Base-by-base conservation (phyloP, 73 alveolate genomes). In the Paramecium tetraurelia region DNA sequence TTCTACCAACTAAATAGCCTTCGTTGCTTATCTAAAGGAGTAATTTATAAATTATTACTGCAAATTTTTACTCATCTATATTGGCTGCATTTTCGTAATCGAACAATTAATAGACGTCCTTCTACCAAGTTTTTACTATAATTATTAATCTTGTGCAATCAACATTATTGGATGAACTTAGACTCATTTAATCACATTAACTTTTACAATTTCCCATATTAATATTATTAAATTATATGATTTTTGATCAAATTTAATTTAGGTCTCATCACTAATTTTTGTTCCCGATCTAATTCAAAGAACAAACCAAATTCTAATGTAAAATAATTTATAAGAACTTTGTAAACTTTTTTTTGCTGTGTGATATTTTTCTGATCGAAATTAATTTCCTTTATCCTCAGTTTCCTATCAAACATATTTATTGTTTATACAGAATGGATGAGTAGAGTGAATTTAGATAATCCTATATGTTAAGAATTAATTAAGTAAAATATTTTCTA, bases 191-290 rank as follows among this genome's bases (percentile, higher is more conserved):
- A 31, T 70, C 22, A 70, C 58, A 35, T 35, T 70, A 35, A 18
- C 48, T 21, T 70, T 70, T n/a, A 70, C 88, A 76, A 76, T 41
- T 76, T 36, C 88, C 88, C 88, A 76, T 76, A 29, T 76, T 29
- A 31, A 38, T 24, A 16, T 48, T 48, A 48, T 48, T 48, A 48
- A 14, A 48, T 48, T 48, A 12, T 48, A 48, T 12, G 22, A 48
- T 48, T 12, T 48, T 3, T 48, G 59, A 48, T 12, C 59, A 14
- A 48, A 48, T 48, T 48, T 48, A 48, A 48, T 14, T 48, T 48
- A 48, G 3, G 5, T 48, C 59, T 48, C 22, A 48, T 48, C 3
- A 2, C 24, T 48, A 48, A 48, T 12, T 48, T 48, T 44, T 3
- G 50, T 10, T 10, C 12, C 50, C 12, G 0, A 41, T 41, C 31